Evolutionary conservation across 2,329 filamentous ascomycete species (phyloP), one percentile per base, ranked within the genome.

Genomic region (Aspergillus ibericus): DNA sequence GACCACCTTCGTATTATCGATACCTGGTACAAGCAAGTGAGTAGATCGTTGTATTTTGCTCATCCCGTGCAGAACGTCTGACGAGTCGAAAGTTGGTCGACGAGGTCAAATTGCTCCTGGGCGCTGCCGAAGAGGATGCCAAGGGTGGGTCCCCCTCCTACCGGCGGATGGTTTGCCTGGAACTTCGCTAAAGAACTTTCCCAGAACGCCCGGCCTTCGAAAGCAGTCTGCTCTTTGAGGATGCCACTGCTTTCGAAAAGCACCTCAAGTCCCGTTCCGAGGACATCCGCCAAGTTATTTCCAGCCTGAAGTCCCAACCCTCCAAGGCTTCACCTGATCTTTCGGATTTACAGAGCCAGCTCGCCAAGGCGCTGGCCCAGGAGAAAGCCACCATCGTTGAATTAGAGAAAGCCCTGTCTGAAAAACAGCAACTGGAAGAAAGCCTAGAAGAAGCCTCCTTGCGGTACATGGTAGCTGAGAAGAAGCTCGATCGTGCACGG

Each of bases 401-500:
- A 71, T 77, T 96, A 52, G 91, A 96, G 64, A 85, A 88, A 55
- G 79, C 93, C 12, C 83, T 86, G 50, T 81, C 85, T 6, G 92
- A 97, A 68, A 96, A 95, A 68, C 89, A 96, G 55, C 87, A 91
- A 66, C 82, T 96, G 3, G 91, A 91, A 48, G 90, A 95, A 69
- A 89, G 93, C 62, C 81, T 98, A 18, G 93, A 98, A 71, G 88
- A 86, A 34, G 95, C 93, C 15, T 96, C 92, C 5, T 81, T 96
- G 59, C 86, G 95, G 64, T 98, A 96, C 70, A 91, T 98, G 80
- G 91, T 96, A 66, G 95, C 95, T 0, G 95, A 99, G 74, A 96
- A 96, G 80, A 95, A 92, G 73, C 81, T 98, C 53, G 95, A 99
- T 73, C 87, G 95, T 44, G 86, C 89, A 22, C 93, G 91, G 75